Evolutionary conservation across 164 flowering plant genomes (phyloP).

Genomic region (Warburgia ugandensis): DNA sequence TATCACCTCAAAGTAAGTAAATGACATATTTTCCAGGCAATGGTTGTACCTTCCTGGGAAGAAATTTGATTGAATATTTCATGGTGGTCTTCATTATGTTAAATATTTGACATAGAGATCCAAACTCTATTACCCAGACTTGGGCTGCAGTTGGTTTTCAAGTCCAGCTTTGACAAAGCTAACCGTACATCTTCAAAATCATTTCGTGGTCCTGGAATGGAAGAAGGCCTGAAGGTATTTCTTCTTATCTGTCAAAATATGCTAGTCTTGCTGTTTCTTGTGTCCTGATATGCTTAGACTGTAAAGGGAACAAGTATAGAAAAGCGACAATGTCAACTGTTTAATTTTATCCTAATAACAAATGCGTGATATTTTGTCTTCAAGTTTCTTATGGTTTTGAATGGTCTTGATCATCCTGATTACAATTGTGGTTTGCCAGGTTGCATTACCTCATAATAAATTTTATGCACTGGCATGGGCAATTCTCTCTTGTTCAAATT

Average conservation of each 20-base stretch:
- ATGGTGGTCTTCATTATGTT: background rate
- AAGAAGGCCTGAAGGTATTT: conserved; percentile 90
- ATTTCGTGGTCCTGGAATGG: conserved; percentile 92
- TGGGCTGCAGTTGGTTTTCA: conserved; percentile 81
- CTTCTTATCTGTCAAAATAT: no score
- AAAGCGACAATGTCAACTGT: no score
- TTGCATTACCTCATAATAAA: no score
- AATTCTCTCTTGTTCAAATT: background rate
- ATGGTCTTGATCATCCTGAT: no score
- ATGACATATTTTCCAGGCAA: background rate
- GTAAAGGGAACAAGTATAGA: no score
- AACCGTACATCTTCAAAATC: conserved; percentile 91
- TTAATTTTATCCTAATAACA: no score
- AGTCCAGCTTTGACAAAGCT: conserved; percentile 97
- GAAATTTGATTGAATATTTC: background rate
- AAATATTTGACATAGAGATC: background rate
- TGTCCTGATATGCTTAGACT: no score
- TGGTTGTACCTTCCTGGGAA: conserved; percentile 1
- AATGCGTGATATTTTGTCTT: no score
- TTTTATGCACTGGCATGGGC: no score
- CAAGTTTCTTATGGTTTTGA: no score
- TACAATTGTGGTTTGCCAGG: no score
- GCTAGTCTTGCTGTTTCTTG: no score
- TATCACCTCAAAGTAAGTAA: conserved; percentile 61
- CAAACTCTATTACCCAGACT: conserved; percentile 40